A percentile compares a stretch with the other conserved stretches of the same genome.
Conservation (phyloP, 2,329 filamentous ascomycete species). For the Nemania serpens region DNA sequence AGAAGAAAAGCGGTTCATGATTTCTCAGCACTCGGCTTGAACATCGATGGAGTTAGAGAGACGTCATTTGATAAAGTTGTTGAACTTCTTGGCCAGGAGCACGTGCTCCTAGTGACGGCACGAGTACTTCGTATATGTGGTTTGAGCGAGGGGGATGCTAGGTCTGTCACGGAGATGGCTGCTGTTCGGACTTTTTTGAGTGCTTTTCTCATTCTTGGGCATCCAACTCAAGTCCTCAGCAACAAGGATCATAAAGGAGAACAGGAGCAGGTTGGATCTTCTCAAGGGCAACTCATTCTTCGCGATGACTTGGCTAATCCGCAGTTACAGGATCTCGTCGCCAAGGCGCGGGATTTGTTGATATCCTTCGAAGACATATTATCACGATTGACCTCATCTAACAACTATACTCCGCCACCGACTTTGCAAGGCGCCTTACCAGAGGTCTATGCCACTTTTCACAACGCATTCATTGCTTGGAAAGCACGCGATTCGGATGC, state of each 20-base stretch:
- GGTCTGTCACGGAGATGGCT: slow-evolving; percentile 70
- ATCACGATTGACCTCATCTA: slow-evolving; percentile 66
- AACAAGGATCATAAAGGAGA: slow-evolving; percentile 69
- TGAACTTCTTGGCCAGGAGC: slow-evolving; percentile 67
- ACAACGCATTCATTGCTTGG: slow-evolving; percentile 82
- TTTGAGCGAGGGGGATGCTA: slow-evolving; percentile 66
- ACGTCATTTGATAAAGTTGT: slow-evolving; percentile 77
- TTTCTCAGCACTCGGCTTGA: slow-evolving; percentile 69
- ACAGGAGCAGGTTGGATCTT: slow-evolving; percentile 60
- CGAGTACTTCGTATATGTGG: slow-evolving; percentile 72
- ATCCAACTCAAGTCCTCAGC: slow-evolving; percentile 77
- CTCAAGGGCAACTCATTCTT: slow-evolving; percentile 49
- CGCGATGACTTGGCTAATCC: slow-evolving; percentile 63
- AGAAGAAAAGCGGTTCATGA: slow-evolving; percentile 65
- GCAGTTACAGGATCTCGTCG: slow-evolving; percentile 71
- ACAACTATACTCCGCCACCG: slow-evolving; percentile 69
- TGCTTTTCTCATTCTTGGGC: slow-evolving; percentile 78
- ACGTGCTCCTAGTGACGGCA: slow-evolving; percentile 68
- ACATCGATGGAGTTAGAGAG: slow-evolving; percentile 70
- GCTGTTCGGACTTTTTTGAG: slow-evolving; percentile 77
- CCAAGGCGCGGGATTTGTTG: slow-evolving; percentile 76
- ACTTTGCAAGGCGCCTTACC: slow-evolving; percentile 66
- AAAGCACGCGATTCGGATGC: slow-evolving; percentile 79
- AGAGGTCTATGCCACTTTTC: slow-evolving; percentile 73
- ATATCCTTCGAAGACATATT: slow-evolving; percentile 78